Evolutionary conservation across 2,329 filamentous ascomycete genomes (phyloP), one percentile per base, ranked within the genome.

Genomic region (Diaporthe eres): DNA sequence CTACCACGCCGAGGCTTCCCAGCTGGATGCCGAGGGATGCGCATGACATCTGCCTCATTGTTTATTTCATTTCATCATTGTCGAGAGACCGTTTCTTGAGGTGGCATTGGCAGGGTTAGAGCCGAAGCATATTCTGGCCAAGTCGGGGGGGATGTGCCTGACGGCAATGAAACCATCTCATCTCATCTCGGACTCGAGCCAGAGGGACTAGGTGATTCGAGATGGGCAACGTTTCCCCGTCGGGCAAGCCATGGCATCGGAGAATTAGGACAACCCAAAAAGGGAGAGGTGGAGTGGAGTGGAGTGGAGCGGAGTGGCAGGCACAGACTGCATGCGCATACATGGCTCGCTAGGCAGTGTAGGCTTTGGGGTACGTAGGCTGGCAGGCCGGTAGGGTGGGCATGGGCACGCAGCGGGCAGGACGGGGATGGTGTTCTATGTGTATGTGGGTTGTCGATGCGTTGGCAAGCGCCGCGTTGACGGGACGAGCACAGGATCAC

Each of bases 391-490:
- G 37, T 25, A 42, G 25, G 60, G 60, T 47, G 37, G 31, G 55
- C 31, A 13, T 34, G 55, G 28, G 55, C 49, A 53, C 49, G 55
- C 28, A 12, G 37, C 15, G 17, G 28, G 53, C 25, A 37, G 68
- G 39, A 49, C 47, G 70, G 39, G 39, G 28, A 25, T 25, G 55
- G 28, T 42, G 70, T 25, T 53, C 31, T 37, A 25, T 61, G 57
- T 49, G 57, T 60, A 34, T n/a, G 58, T 73, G 71, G 71, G 71
- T 63, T 70, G 71, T 55, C 42, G 71, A 73, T 73, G 71, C 58
- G 71, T 55, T 73, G 71, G 71, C 71, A 73, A 73, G 71, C 71
- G 71, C 71, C 71, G 58, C 25, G 34, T 73, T 65, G 61, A 39
- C 34, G 28, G 51, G 61, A 73, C n/a, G 58, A 53, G 61, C 58